Percentiles rank a stretch among this genome's conserved stretches.
Evolutionary conservation across 2,329 filamentous ascomycete genomes (phyloP).

Genomic region (Talaromyces verruculosus): DNA sequence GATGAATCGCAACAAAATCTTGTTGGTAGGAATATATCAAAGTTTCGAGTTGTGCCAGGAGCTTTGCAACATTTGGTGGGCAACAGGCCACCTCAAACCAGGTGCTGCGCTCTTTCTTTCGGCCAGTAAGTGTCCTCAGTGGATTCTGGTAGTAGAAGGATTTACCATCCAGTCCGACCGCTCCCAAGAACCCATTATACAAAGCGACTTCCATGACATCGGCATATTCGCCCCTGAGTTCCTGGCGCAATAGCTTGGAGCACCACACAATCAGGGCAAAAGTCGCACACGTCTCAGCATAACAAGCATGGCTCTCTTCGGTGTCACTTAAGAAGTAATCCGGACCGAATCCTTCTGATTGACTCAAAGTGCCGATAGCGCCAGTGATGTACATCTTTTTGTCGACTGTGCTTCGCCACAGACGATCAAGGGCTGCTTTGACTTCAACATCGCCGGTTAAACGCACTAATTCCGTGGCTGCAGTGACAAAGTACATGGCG

Average conservation of each 20-base stretch:
- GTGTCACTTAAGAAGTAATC: conserved; percentile 61
- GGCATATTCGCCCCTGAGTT: conserved; percentile 53
- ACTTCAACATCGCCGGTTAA: conserved; percentile 37
- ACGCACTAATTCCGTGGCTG: conserved; percentile 56
- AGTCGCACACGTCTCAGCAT: conserved; percentile 62
- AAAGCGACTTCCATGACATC: conserved; percentile 63
- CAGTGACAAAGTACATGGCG: conserved; percentile 61
- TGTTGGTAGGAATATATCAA: conserved; percentile 45
- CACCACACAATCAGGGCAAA: conserved; percentile 17
- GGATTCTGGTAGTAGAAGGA: conserved; percentile 64
- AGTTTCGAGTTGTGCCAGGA: conserved; percentile 58
- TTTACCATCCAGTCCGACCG: conserved; percentile 57
- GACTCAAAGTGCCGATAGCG: conserved; percentile 58
- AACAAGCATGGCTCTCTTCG: conserved; percentile 62
- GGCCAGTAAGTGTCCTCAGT: conserved; percentile 54
- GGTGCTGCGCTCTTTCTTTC: conserved; percentile 52
- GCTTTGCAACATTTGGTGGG: conserved; percentile 59
- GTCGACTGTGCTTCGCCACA: conserved; percentile 63
- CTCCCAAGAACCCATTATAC: conserved; percentile 61
- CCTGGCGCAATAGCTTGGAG: conserved; percentile 23
- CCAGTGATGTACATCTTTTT: conserved; percentile 65
- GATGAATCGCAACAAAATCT: conserved; percentile 43
- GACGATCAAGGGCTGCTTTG: conserved; percentile 43
- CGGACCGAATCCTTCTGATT: conserved; percentile 62
- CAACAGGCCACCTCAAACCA: conserved; percentile 64